Conservation (phyloP, 1,284 basidiomycete genomes). For the Inonotus obliquus region DNA sequence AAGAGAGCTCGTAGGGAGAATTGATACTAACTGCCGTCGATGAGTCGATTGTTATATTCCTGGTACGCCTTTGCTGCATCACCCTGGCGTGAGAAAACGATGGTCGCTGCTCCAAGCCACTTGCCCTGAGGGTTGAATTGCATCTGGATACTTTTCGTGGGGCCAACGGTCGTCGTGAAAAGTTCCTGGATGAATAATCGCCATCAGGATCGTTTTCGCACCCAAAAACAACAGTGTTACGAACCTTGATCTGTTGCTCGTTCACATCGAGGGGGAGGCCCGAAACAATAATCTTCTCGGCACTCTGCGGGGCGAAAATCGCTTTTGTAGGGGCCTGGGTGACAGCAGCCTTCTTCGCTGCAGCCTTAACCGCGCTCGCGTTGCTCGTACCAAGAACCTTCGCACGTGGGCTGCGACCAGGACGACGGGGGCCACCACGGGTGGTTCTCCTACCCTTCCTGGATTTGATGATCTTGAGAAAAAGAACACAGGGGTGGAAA, state of each 20-base stretch:
- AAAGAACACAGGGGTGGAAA: conserved; percentile 21
- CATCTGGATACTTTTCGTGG: conserved; percentile 78
- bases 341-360: conserved; percentile 32
- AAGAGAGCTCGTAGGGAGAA: conserved; percentile 12
- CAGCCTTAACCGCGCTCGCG: conserved; percentile 37
- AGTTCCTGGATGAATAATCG: conserved; percentile 66
- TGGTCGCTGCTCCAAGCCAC: conserved; percentile 86
- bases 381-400: conserved; percentile 52
- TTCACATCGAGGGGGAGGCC: conserved; percentile 95
- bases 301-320: conserved; percentile 34
- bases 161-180: conserved; percentile 88
- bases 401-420: conserved; percentile 42
- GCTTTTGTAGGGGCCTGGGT: conserved; percentile 23
- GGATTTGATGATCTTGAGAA: conserved; percentile 66
- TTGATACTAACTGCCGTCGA: conserved; percentile 98
- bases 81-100: conserved; percentile 83
- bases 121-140: conserved; percentile 83
- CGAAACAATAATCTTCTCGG: conserved; percentile 94
- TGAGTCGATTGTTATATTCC: conserved; percentile 97
- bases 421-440: conserved; percentile 33
- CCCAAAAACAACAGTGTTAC: conserved; percentile 18
- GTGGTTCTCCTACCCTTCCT: conserved; percentile 43
- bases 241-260: conserved; percentile 88
- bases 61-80: conserved; percentile 91
- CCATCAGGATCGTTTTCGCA: neutral